Evolutionary conservation across 495 filamentous ascomycete genomes (phyloP).

Genomic region (Monascus purpureus): DNA sequence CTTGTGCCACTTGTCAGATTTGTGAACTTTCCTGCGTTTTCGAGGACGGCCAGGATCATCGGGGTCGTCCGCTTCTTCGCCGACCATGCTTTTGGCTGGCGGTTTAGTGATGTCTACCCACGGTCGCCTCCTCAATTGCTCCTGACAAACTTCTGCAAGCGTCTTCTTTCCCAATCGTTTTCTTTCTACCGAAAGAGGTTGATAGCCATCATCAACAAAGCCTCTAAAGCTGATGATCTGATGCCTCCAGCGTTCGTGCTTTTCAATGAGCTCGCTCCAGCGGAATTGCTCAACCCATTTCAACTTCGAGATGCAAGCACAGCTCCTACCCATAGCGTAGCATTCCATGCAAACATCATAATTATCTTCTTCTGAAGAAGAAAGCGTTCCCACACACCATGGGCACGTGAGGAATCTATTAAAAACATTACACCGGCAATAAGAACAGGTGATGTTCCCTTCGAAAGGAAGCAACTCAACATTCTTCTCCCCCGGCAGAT

Average conservation of each 20-base stretch:
- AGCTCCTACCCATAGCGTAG: slow-evolving; percentile 86
- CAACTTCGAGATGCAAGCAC: slow-evolving; percentile 67
- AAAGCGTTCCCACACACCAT: slow-evolving; percentile 45
- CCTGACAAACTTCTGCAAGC: slow-evolving; percentile 78
- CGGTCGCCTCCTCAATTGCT: slow-evolving; percentile 62
- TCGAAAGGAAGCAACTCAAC: slow-evolving; percentile 66
- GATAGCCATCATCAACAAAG: slow-evolving; percentile 42
- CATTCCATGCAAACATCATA: slow-evolving; percentile 98
- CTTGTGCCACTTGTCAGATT: slow-evolving; percentile 27
- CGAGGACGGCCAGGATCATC: slow-evolving; percentile 25
- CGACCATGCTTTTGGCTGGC: slow-evolving; percentile 2
- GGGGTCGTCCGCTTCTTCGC: slow-evolving; percentile 14
- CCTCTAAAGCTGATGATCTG: slow-evolving; percentile 57
- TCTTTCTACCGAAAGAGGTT: slow-evolving; percentile 49
- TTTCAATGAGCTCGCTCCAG: slow-evolving; percentile 63
- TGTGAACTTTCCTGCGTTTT: slow-evolving; percentile 33
- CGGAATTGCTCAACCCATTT: slow-evolving; percentile 87
- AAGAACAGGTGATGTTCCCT: slow-evolving; percentile 85
- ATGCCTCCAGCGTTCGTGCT: slow-evolving; percentile 69
- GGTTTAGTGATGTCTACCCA: slow-evolving; percentile 43
- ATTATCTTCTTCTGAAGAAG: slow-evolving; percentile 51
- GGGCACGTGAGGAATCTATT: slow-evolving; percentile 91
- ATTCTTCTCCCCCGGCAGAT: slow-evolving; percentile 43
- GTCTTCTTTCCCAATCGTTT: slow-evolving; percentile 53
- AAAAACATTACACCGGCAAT: slow-evolving; percentile 92